Conservation (phyloP, 805 yeast genomes). For the Yarrowia keelungensis region DNA sequence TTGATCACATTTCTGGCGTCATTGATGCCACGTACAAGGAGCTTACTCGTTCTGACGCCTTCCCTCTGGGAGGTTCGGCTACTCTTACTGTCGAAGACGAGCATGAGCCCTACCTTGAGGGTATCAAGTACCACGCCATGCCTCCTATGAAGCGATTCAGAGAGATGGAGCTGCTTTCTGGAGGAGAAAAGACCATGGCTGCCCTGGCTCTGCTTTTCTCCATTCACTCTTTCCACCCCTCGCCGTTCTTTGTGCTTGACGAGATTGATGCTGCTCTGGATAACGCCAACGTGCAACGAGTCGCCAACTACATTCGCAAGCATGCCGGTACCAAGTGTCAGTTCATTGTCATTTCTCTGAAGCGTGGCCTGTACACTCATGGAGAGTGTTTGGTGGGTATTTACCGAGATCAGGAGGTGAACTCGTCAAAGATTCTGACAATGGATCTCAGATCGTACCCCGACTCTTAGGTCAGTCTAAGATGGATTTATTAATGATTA, state of each 20-base stretch:
- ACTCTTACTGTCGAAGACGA: conserved; percentile 84
- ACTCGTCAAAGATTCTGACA: conserved; percentile 44
- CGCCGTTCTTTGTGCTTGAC: conserved; percentile 94
- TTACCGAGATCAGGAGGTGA: conserved; percentile 53
- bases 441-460: conserved; percentile 42
- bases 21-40: conserved; percentile 86
- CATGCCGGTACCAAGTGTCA: conserved; percentile 74
- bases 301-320: conserved; percentile 82
- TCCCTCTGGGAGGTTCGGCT: conserved; percentile 93
- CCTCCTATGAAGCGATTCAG: conserved; percentile 94
- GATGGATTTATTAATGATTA: not conserved
- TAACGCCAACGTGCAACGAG: conserved; percentile 80
- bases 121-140: conserved; percentile 90
- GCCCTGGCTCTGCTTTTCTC: conserved; percentile 93
- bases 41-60: conserved; percentile 71
- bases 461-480: not conserved
- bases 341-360: conserved; percentile 90
- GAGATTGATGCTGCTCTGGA: conserved; percentile 99
- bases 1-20: conserved; percentile 71
- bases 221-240: conserved; percentile 86
- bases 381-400: conserved; percentile 94
- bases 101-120: conserved; percentile 85
- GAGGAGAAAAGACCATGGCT: conserved; percentile 97
- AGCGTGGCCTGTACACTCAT: conserved; percentile 82
- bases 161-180: conserved; percentile 90